Percentiles rank a stretch among this genome's conserved stretches.
These are phyloP conservation scores for Raphanus raphanistrum DNA, from an alignment of 345 rosid species.

Conservation along the genomic window DNA sequence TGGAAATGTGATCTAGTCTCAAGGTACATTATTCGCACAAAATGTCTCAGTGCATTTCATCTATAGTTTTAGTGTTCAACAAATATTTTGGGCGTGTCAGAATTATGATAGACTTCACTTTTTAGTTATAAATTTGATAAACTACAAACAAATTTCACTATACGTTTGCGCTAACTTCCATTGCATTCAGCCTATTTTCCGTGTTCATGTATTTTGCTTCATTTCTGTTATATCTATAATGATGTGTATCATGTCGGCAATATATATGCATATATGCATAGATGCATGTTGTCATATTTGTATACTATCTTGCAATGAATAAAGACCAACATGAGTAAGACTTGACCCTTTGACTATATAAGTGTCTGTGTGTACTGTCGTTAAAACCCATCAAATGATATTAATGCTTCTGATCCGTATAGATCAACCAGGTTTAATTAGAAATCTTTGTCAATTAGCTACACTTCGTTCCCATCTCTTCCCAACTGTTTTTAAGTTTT, in stretches of 20 bases:
- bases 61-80: not conserved
- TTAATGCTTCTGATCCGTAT: constrained; percentile 6
- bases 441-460: constrained; percentile 20
- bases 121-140: not conserved
- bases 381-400: constrained; percentile 9
- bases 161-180: not conserved
- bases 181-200: not conserved
- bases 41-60: not conserved
- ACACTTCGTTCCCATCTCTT: constrained; percentile 20
- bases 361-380: not conserved
- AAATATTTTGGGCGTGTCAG: not conserved
- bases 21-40: not conserved
- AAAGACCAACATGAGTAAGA: constrained; percentile 22
- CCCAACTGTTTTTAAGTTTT: not conserved
- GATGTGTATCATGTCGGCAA: constrained; percentile 2
- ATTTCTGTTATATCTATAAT: not conserved
- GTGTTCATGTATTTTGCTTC: not conserved
- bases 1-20: not conserved
- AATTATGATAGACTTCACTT: not conserved
- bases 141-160: not conserved
- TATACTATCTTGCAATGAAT: constrained; percentile 14
- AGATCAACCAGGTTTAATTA: not conserved
- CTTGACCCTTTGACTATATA: constrained; percentile 15
- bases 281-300: constrained; percentile 3
- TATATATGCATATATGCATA: constrained; percentile 2